phyloP scores from a whole-genome alignment of 768 basidiomycete genomes.

The Rhizopogon vulgaris region DNA sequence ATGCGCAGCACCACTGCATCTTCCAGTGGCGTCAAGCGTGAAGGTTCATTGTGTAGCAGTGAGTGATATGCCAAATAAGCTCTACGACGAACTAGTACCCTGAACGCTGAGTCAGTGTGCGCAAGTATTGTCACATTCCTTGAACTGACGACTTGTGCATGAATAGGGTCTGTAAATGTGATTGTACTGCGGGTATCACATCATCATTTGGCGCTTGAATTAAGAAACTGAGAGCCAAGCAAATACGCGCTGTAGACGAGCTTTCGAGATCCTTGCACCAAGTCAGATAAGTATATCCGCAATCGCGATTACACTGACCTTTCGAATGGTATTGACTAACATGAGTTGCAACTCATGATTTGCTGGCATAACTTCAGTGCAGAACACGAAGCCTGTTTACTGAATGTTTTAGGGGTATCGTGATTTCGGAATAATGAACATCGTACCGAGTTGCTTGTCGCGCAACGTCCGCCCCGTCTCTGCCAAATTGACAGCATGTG shows the following conservation, averaged over 20 bases:
- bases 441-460: conserved; percentile 63
- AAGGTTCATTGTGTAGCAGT: conserved; percentile 41
- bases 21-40: conserved; percentile 39
- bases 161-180: conserved; percentile 57
- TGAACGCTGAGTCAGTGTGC: conserved; percentile 21
- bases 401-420: conserved; percentile 1
- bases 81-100: conserved; percentile 54
- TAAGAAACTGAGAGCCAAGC: conserved; percentile 67
- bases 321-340: conserved; percentile 82
- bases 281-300: conserved; percentile 4
- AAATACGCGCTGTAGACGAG: conserved; percentile 46
- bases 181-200: conserved; percentile 70
- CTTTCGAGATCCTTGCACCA: conserved; percentile 64
- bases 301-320: conserved; percentile 36
- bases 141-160: conserved; percentile 70
- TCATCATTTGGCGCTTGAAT: conserved; percentile 57
- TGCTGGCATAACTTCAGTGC: conserved; percentile 62
- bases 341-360: conserved; percentile 71
- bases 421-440: background rate
- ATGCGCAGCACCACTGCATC: conserved; percentile 9
- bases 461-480: conserved; percentile 56
- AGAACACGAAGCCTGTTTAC: conserved; percentile 68
- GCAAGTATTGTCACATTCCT: conserved; percentile 17
- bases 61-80: conserved; percentile 53
- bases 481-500: conserved; percentile 71